Evolutionary conservation across 202 grass and related monocot species (phyloP), one percentile per base, ranked within the genome.

Genomic region (Carex sylvatica): DNA sequence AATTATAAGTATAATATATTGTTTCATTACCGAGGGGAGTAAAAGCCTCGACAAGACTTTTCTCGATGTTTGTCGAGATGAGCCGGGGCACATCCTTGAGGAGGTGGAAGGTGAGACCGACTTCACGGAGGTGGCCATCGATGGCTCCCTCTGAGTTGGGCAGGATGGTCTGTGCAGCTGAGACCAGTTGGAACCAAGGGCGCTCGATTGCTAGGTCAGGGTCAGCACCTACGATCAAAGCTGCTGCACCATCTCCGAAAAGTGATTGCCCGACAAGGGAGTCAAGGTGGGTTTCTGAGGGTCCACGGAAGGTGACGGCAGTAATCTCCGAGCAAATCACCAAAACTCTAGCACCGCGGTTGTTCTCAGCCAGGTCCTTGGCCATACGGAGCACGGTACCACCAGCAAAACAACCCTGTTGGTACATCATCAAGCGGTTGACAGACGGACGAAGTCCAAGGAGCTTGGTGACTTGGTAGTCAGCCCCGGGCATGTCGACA

Each of bases 401-500:
- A 24, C 92, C 89, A 3, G 91, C 92, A 72, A 94, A 94, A 85
- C 89, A 95, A 0, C 93, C 90, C 58, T 95, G 93, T 83, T 95
- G 93, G 86, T 95, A 95, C 88, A 95, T 85, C 93, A 95, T 95
- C 36, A 95, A 87, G 23, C 93, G 93, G 26, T 85, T 95, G 1
- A 95, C 93, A 0, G 68, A 79, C 0, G 88, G 93, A 12, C 90
- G 82, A 2, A 95, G 90, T 9, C 93, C 93, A 3, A 95, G 93
- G n/a, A 92, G 70, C 88, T 92, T 95, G 73, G 86, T 82, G 9
- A 95, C 90, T 87, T 95, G 93, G 88, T 95, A 95, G 79, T 95
- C 93, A 18, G 93, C 93, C 13, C 93, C 93, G 0, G 93, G 90
- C 93, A 92, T 90, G 93, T 95, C 93, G 7, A 95, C 93, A 80